phyloP scores from a whole-genome alignment of 208 protist species.

The Lotmaria passim region DNA sequence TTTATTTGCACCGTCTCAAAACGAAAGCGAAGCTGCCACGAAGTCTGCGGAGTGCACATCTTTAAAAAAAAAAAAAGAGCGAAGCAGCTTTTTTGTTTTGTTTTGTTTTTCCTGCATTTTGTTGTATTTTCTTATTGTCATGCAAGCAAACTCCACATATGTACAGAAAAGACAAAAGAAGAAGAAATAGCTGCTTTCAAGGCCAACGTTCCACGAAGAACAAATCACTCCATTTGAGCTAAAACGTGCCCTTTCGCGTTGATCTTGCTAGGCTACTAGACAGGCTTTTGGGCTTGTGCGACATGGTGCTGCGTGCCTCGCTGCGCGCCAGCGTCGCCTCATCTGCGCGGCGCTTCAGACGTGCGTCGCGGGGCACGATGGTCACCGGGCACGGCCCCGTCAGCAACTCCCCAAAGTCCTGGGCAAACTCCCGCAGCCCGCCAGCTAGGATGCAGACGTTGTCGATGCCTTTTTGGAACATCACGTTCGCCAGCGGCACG shows the following conservation, averaged over 20 bases:
- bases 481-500: constrained; percentile 53
- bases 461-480: constrained; percentile 90
- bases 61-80: no score
- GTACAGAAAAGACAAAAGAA: constrained; percentile 2
- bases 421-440: constrained; percentile 84
- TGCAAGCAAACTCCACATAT: neutral
- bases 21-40: no score
- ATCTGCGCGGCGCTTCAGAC: constrained; percentile 71
- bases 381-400: constrained; percentile 63
- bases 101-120: constrained; percentile 12
- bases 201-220: no score
- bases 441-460: constrained; percentile 85
- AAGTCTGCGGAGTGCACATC: no score
- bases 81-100: constrained; percentile 3
- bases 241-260: constrained; percentile 35
- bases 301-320: constrained; percentile 66
- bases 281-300: constrained; percentile 86
- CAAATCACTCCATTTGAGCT: no score
- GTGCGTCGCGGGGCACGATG: constrained; percentile 73
- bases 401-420: constrained; percentile 69
- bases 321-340: constrained; percentile 70
- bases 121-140: neutral
- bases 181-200: neutral
- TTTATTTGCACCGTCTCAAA: no score
- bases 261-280: constrained; percentile 74